Percentiles rank a stretch among this genome's conserved stretches.
phyloP scores from a whole-genome alignment of 2,329 filamentous ascomycete species.

The Fusarium marasasianum region DNA sequence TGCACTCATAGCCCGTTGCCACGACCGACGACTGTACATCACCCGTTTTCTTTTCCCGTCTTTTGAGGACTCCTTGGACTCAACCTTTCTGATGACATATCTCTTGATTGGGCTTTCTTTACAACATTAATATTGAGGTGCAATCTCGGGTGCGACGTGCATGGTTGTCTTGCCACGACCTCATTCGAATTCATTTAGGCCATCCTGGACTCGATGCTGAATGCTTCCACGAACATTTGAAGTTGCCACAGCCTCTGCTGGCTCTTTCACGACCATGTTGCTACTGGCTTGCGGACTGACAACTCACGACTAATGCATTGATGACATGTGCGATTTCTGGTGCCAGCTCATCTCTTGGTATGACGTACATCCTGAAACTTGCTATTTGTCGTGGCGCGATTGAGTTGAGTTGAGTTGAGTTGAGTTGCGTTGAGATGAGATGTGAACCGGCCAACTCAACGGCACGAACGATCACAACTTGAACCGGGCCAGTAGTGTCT shows the following conservation, averaged over 20 bases:
- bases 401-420: constrained; percentile 12
- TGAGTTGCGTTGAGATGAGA: constrained; percentile 4
- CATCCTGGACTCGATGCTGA: constrained; percentile 33
- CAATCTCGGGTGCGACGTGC: constrained; percentile 31
- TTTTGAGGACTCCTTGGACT: constrained; percentile 40
- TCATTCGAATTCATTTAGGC: constrained; percentile 29
- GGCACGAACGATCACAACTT: neutral
- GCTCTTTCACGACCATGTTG: constrained; percentile 22
- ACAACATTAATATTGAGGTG: constrained; percentile 41
- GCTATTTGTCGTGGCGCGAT: constrained; percentile 22
- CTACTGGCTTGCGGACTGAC: constrained; percentile 24
- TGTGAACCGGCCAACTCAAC: constrained; percentile 32
- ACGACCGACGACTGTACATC: constrained; percentile 48
- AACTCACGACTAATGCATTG: constrained; percentile 43
- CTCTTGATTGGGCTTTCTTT: constrained; percentile 39
- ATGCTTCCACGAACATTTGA: constrained; percentile 20
- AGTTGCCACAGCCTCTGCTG: constrained; percentile 10
- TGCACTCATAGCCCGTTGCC: constrained; percentile 43
- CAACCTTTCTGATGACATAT: constrained; percentile 44
- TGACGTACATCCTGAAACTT: constrained; percentile 40
- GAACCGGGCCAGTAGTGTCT: constrained; percentile 21
- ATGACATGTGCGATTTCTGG: constrained; percentile 41
- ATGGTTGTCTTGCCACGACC: constrained; percentile 33
- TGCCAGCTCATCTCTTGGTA: constrained; percentile 39
- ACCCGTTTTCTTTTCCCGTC: constrained; percentile 33